Conservation (phyloP, 495 filamentous ascomycete genomes). For the Neurospora tetraspora region DNA sequence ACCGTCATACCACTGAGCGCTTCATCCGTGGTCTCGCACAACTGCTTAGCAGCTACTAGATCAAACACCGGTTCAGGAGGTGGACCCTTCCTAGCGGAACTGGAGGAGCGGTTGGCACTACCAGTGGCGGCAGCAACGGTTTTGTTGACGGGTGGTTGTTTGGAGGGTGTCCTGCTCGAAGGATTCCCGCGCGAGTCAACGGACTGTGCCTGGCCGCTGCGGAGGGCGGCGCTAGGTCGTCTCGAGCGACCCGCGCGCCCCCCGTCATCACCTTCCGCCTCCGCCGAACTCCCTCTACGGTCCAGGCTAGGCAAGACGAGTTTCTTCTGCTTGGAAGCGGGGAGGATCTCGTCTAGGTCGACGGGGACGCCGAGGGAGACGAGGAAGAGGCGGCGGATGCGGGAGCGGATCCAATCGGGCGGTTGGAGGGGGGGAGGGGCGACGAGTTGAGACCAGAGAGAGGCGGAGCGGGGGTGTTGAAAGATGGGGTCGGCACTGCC, state of each 20-base stretch:
- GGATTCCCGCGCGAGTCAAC: slow-evolving; percentile 38
- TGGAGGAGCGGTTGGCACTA: slow-evolving; percentile 19
- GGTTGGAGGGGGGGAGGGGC: slow-evolving; percentile 91
- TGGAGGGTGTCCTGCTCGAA: slow-evolving; percentile 10
- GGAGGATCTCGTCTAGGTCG: slow-evolving; percentile 93
- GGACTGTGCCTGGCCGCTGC: slow-evolving; percentile 38
- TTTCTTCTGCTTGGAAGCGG: slow-evolving; percentile 95
- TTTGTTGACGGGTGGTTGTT: slow-evolving; percentile 3
- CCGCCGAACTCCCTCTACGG: slow-evolving; percentile 36
- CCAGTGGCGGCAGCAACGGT: slow-evolving; percentile 10
- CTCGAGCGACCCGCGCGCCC: not conserved
- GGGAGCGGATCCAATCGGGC: slow-evolving; percentile 94
- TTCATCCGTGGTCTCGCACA: slow-evolving; percentile 76
- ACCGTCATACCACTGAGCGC: slow-evolving; percentile 67
- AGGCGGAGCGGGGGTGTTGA: slow-evolving; percentile 62
- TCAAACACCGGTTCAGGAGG: slow-evolving; percentile 67
- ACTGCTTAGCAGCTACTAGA: slow-evolving; percentile 61
- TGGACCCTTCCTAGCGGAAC: slow-evolving; percentile 35
- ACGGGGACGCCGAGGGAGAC: slow-evolving; percentile 93
- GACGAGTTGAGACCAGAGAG: slow-evolving; percentile 92
- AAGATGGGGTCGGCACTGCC: slow-evolving; percentile 44
- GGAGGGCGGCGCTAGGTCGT: slow-evolving; percentile 40
- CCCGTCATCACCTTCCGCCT: not conserved
- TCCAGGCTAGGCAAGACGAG: slow-evolving; percentile 82
- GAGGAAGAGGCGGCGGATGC: slow-evolving; percentile 90